Percentiles rank a stretch among this genome's conserved stretches.
Evolutionary conservation across 1,139 yeast genomes (phyloP).

Genomic region (Hemisphaericaspora xylofermentans): DNA sequence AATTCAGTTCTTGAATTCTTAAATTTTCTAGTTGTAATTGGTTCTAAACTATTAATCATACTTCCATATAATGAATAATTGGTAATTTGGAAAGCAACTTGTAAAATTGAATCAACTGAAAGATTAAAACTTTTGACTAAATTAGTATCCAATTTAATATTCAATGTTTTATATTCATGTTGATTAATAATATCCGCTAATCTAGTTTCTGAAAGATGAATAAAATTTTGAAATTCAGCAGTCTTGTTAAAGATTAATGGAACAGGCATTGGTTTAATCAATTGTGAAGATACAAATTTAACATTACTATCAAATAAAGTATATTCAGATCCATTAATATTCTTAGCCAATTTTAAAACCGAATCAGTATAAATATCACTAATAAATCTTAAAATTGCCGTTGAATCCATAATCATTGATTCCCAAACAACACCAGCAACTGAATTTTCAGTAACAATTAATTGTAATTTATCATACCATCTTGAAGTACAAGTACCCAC

Average conservation of each 20-base stretch:
- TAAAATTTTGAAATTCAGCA: constrained; percentile 42
- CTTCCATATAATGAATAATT: constrained; percentile 73
- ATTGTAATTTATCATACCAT: constrained; percentile 76
- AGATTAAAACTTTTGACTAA: constrained; percentile 51
- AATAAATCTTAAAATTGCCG: constrained; percentile 69
- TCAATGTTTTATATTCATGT: constrained; percentile 55
- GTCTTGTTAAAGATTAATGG: constrained; percentile 52
- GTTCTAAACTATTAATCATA: constrained; percentile 66
- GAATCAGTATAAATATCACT: constrained; percentile 77
- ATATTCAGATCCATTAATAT: constrained; percentile 69
- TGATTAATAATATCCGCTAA: constrained; percentile 73
- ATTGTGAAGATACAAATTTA: constrained; percentile 37
- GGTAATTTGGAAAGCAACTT: constrained; percentile 66
- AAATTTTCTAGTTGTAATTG: constrained; percentile 69
- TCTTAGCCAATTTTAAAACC: constrained; percentile 66
- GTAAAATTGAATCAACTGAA: constrained; percentile 66
- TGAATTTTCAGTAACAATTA: constrained; percentile 65
- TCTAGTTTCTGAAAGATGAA: constrained; percentile 73
- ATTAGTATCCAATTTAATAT: constrained; percentile 43
- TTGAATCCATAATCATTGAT: constrained; percentile 76
- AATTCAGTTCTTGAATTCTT: constrained; percentile 68
- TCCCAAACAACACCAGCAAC: constrained; percentile 78
- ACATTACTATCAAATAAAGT: constrained; percentile 53
- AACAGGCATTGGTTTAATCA: constrained; percentile 42
- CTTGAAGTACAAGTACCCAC: constrained; percentile 74